A percentile compares a stretch with the other conserved stretches of the same genome.
These are phyloP conservation scores for Basipetospora chlamydospora DNA, from an alignment of 2,329 filamentous ascomycete species.

Conservation along the genomic window DNA sequence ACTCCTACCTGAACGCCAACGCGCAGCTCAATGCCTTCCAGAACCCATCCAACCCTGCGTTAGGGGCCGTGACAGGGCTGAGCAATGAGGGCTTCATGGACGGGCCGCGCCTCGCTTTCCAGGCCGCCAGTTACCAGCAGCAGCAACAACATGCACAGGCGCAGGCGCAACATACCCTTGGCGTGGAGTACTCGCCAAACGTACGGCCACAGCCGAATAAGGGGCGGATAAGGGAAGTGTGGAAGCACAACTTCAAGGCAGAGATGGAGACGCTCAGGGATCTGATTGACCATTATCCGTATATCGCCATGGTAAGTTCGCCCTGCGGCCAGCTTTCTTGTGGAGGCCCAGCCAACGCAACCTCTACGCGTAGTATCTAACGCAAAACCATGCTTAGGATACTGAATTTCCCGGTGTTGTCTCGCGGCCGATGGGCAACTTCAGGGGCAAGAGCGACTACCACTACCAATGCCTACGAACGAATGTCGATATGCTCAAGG, in stretches of 20 bases:
- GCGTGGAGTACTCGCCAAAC: conserved; percentile 10
- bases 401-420: conserved; percentile 98
- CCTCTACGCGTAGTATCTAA: too few relatives aligned
- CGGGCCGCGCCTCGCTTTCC: conserved; percentile 8
- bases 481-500: conserved; percentile 93
- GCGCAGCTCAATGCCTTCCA: conserved; percentile 54
- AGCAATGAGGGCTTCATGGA: conserved; percentile 25
- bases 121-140: conserved; percentile 28
- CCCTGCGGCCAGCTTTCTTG: too few relatives aligned
- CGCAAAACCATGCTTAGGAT: too few relatives aligned
- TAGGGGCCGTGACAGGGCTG: conserved; percentile 44
- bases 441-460: conserved; percentile 90
- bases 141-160: conserved; percentile 35
- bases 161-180: conserved; percentile 25
- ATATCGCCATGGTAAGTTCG: conserved; percentile 81
- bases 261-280: conserved; percentile 78
- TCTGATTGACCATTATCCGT: conserved; percentile 80
- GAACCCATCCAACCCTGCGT: conserved; percentile 33
- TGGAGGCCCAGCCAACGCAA: too few relatives aligned
- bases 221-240: conserved; percentile 85
- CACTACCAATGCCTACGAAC: conserved; percentile 96
- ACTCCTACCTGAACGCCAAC: conserved; percentile 57
- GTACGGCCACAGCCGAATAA: conserved; percentile 51
- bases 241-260: conserved; percentile 79
- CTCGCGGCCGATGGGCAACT: conserved; percentile 84